phyloP scores from a whole-genome alignment of 1,284 basidiomycete genomes.

The Pseudozyma sp. region DNA sequence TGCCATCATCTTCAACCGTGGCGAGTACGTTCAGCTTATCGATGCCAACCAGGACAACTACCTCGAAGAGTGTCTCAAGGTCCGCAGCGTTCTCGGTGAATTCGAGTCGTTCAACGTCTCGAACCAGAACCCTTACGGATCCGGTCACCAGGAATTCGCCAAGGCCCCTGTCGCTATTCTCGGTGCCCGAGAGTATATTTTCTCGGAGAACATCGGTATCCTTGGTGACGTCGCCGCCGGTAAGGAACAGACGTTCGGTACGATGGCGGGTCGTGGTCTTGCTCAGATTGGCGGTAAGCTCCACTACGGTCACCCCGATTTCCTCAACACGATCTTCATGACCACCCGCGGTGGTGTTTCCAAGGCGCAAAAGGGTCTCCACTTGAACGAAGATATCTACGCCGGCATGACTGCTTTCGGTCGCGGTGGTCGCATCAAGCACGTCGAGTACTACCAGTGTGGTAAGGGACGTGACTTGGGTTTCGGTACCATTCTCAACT shows the following conservation, averaged over 20 bases:
- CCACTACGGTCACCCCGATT: constrained; percentile 99
- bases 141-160: constrained; percentile 76
- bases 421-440: constrained; percentile 96
- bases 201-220: constrained; percentile 99
- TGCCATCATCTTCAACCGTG: constrained; percentile 98
- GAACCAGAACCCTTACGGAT: constrained; percentile 89
- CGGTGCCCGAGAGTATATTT: constrained; percentile 98
- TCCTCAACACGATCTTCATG: constrained; percentile 98
- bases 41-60: constrained; percentile 99
- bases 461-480: constrained; percentile 99
- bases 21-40: constrained; percentile 98
- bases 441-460: constrained; percentile 96
- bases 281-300: constrained; percentile 98
- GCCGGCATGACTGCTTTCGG: constrained; percentile 99
- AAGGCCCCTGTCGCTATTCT: constrained; percentile 94
- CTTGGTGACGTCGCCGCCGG: constrained; percentile 97
- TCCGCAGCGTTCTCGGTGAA: constrained; percentile 96
- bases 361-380: constrained; percentile 98
- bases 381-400: constrained; percentile 99
- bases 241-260: constrained; percentile 99
- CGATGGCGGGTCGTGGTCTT: constrained; percentile 90
- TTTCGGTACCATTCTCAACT: constrained; percentile 98
- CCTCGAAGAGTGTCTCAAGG: constrained; percentile 98
- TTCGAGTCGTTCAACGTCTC: constrained; percentile 94
- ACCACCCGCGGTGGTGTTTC: constrained; percentile 97